Evolutionary conservation across 228 moss, liverwort and hornwort genomes (phyloP).

Genomic region (Sphagnum fallax): DNA sequence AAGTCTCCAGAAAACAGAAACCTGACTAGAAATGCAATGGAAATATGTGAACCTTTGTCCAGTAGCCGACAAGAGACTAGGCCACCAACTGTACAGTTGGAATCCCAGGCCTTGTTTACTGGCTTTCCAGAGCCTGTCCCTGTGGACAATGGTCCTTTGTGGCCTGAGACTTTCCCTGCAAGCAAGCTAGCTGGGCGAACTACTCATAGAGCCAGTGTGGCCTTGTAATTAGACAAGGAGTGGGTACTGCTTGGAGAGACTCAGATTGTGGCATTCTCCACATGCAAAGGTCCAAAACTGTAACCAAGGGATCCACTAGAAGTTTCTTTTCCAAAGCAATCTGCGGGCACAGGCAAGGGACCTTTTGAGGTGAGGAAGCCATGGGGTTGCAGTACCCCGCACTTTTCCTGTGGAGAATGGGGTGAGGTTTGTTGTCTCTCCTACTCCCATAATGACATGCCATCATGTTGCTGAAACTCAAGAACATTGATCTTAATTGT

Average conservation of each 20-base stretch:
- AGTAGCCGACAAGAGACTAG: not conserved
- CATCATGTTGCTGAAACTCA: too few relatives aligned
- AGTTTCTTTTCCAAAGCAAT: constrained; percentile 60
- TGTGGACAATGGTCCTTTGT: too few relatives aligned
- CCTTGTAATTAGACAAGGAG: constrained; percentile 5
- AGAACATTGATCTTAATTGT: too few relatives aligned
- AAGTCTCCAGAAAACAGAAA: not conserved
- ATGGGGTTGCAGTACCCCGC: constrained; percentile 77
- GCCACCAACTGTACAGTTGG: too few relatives aligned
- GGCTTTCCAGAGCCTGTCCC: too few relatives aligned
- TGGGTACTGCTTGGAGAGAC: constrained; percentile 75
- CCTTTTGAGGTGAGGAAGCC: constrained; percentile 21
- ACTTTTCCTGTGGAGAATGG: constrained; percentile 66
- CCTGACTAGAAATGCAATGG: constrained; percentile 2
- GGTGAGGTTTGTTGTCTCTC: constrained; percentile 50
- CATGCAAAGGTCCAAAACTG: constrained; percentile 77
- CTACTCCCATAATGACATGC: not conserved
- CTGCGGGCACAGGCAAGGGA: constrained; percentile 4
- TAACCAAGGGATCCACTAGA: constrained; percentile 46
- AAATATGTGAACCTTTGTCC: constrained; percentile 5
- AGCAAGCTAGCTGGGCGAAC: constrained; percentile 5
- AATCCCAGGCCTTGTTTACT: too few relatives aligned
- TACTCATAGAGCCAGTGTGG: constrained; percentile 6
- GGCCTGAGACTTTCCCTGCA: constrained; percentile 3
- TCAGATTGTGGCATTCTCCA: constrained; percentile 52